A percentile compares a stretch with the other conserved stretches of the same genome.
phyloP scores from a whole-genome alignment of 305 asterid species.

The Galium porrigens region DNA sequence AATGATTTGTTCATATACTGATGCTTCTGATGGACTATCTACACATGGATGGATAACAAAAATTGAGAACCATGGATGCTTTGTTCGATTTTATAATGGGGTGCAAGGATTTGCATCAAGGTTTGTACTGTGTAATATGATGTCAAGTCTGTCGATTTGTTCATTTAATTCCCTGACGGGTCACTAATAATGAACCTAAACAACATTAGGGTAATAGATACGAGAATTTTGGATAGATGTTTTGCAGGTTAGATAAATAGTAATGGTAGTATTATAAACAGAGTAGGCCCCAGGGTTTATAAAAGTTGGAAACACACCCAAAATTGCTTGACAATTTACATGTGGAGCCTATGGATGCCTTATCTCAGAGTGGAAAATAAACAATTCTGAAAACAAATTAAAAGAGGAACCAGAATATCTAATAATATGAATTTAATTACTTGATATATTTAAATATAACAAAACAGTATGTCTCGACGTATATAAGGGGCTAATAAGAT shows the following conservation, averaged over 20 bases:
- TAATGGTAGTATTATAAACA: background rate
- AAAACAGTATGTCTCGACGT: background rate
- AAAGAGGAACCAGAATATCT: background rate
- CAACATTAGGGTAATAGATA: background rate
- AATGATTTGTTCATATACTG: conserved; percentile 66
- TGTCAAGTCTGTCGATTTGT: background rate
- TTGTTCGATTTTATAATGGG: conserved; percentile 93
- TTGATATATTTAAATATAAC: background rate
- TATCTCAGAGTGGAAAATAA: background rate
- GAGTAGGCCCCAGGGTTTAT: background rate
- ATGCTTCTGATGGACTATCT: conserved; percentile 68
- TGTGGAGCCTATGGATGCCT: background rate
- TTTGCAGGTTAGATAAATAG: background rate
- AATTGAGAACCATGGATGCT: conserved; percentile 88
- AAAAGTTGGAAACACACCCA: background rate
- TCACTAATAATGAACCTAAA: background rate
- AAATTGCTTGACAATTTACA: background rate
- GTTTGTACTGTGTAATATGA: conserved; percentile 23
- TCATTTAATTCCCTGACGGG: background rate
- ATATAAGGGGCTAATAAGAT: background rate
- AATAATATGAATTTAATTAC: background rate
- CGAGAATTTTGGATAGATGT: background rate
- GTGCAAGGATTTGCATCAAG: conserved; percentile 91
- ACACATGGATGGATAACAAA: conserved; percentile 97
- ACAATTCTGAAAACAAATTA: background rate